Conservation (phyloP, 2,329 filamentous ascomycete genomes). For the Dendrostoma leiphaemia region DNA sequence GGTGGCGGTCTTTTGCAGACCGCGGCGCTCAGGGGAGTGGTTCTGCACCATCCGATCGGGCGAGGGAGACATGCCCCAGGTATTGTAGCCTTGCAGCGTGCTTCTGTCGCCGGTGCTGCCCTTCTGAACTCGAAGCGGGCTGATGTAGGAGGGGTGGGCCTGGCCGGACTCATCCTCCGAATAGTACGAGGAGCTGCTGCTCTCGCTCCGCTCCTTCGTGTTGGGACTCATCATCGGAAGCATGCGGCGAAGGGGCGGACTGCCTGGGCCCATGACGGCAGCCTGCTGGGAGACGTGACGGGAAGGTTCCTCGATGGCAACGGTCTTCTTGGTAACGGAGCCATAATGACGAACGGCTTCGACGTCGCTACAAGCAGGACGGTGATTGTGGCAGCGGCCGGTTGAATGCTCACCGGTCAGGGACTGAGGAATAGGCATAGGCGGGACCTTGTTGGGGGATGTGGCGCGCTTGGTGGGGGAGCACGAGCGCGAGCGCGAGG, state of each 20-base stretch:
- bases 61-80: neutral
- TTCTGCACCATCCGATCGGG: slow-evolving; percentile 1
- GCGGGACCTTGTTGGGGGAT: slow-evolving; percentile 14
- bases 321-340: slow-evolving; percentile 7
- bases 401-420: neutral
- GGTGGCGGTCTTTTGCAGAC: slow-evolving; percentile 16
- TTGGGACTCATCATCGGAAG: slow-evolving; percentile 1
- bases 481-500: slow-evolving; percentile 22
- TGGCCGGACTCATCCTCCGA: slow-evolving; percentile 26
- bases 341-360: slow-evolving; percentile 11
- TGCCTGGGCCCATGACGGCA: neutral
- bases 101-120: slow-evolving; percentile 12
- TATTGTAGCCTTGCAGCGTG: slow-evolving; percentile 7
- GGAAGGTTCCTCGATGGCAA: slow-evolving; percentile 1
- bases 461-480: slow-evolving; percentile 23
- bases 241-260: slow-evolving; percentile 13
- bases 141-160: slow-evolving; percentile 22
- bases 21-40: slow-evolving; percentile 4
- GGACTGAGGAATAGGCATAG: neutral
- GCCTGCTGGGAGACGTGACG: slow-evolving; percentile 1
- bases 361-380: slow-evolving; percentile 6
- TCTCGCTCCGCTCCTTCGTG: slow-evolving; percentile 5
- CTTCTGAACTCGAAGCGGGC: slow-evolving; percentile 27
- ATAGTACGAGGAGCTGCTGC: slow-evolving; percentile 30
- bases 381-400: slow-evolving; percentile 2